A percentile compares a stretch with the other conserved stretches of the same genome.
Evolutionary conservation across 768 basidiomycete genomes (phyloP).

Genomic region (Pisolithus albus): DNA sequence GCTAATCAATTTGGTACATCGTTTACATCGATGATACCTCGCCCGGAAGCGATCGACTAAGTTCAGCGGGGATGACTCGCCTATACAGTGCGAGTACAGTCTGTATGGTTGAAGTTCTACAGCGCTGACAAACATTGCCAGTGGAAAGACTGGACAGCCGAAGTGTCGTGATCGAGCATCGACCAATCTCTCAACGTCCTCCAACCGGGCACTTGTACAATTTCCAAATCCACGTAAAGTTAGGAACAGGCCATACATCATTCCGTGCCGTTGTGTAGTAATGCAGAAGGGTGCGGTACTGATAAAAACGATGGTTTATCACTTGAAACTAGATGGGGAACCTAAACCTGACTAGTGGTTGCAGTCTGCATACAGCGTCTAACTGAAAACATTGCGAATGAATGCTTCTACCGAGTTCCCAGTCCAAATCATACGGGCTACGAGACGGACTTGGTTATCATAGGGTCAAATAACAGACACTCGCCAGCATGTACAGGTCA

Average conservation of each 20-base stretch:
- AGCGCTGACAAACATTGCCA: constrained; percentile 6
- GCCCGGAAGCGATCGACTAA: constrained; percentile 17
- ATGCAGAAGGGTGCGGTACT: too few species aligned
- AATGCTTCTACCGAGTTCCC: too few species aligned
- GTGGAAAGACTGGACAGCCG: constrained; percentile 16
- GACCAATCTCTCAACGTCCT: constrained; percentile 6
- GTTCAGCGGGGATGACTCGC: constrained; percentile 12
- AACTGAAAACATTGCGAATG: too few species aligned
- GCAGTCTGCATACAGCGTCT: too few species aligned
- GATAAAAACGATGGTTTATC: too few species aligned
- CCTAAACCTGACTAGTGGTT: too few species aligned
- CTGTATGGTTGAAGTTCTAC: not conserved
- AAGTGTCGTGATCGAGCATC: constrained; percentile 17
- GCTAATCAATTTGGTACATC: constrained; percentile 10
- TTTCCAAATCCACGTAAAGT: too few species aligned
- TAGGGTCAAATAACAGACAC: too few species aligned
- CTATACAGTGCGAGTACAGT: constrained; percentile 25
- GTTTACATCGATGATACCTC: constrained; percentile 22
- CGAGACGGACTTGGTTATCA: too few species aligned
- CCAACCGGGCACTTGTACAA: too few species aligned
- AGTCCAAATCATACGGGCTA: not conserved
- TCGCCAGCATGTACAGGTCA: too few species aligned
- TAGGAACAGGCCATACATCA: not conserved
- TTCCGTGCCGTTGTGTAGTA: not conserved
- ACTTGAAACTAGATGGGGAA: too few species aligned